A percentile compares a stretch with the other conserved stretches of the same genome.
phyloP scores from a whole-genome alignment of 2,329 filamentous ascomycete species.

The Fusarium hostae region DNA sequence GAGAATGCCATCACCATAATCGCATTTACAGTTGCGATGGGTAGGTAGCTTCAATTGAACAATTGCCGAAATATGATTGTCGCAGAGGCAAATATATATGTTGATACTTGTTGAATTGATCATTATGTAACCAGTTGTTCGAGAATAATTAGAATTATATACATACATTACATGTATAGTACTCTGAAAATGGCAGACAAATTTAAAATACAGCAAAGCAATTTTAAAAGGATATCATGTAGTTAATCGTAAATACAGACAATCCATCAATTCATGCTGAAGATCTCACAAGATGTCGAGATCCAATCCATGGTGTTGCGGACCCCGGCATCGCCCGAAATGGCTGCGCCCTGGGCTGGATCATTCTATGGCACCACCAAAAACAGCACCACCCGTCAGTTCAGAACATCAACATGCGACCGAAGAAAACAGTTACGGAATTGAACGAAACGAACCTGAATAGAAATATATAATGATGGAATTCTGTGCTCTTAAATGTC shows the following conservation, averaged over 20 bases:
- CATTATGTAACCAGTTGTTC: rapidly evolving
- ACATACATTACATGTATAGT: rapidly evolving
- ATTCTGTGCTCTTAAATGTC: background rate
- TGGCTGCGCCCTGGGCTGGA: constrained; percentile 26
- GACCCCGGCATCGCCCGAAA: constrained; percentile 35
- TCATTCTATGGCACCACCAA: constrained; percentile 38
- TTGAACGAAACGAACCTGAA: background rate
- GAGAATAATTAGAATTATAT: background rate
- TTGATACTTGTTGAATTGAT: background rate
- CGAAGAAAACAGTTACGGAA: constrained; percentile 6
- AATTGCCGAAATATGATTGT: rapidly evolving
- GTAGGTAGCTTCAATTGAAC: rapidly evolving
- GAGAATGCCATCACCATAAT: background rate
- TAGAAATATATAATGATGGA: constrained; percentile 29
- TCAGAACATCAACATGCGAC: constrained; percentile 42
- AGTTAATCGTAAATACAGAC: rapidly evolving
- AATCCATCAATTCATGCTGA: background rate
- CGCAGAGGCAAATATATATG: rapidly evolving
- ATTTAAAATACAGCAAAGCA: rapidly evolving
- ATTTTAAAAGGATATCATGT: rapidly evolving
- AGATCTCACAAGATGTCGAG: background rate
- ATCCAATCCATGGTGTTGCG: background rate
- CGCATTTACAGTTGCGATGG: background rate
- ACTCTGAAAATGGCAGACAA: background rate
- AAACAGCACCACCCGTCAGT: constrained; percentile 26